These are phyloP conservation scores for Primulina huaijiensis DNA, from an alignment of 257 asterid species.

Conservation along the genomic window DNA sequence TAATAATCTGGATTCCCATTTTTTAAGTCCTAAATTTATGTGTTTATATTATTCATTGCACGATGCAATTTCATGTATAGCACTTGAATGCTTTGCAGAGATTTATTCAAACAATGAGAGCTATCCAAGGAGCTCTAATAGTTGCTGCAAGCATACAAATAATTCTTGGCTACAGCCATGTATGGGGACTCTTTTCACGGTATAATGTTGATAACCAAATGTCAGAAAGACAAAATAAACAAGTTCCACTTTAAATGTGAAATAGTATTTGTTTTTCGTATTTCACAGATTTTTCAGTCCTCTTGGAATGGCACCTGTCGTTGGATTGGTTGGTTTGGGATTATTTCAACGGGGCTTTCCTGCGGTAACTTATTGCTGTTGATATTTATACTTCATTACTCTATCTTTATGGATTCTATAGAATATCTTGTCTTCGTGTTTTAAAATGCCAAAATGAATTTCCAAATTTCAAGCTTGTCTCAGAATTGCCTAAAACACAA, in stretches of 20 bases:
- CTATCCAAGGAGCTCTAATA: constrained; percentile 93
- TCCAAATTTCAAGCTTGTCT: not conserved
- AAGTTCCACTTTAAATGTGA: constrained; percentile 8
- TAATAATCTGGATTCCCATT: not conserved
- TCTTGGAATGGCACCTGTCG: constrained; percentile 97
- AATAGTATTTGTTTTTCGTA: constrained; percentile 12
- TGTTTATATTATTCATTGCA: not conserved
- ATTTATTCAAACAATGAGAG: constrained; percentile 88
- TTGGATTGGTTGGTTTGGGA: constrained; percentile 93
- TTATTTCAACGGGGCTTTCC: constrained; percentile 96
- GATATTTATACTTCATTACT: not conserved
- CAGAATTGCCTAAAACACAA: not conserved
- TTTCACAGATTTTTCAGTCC: constrained; percentile 88
- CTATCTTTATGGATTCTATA: not conserved
- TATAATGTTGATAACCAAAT: constrained; percentile 28
- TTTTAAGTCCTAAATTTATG: not conserved
- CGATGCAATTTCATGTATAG: not conserved
- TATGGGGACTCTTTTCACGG: constrained; percentile 99
- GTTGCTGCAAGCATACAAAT: constrained; percentile 90
- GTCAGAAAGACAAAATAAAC: constrained; percentile 3
- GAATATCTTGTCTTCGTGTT: not conserved
- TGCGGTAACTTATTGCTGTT: constrained; percentile 40
- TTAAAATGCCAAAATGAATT: too few relatives aligned
- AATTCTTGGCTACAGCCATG: constrained; percentile 93
- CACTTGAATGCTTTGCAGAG: constrained; percentile 43